Conservation (phyloP, 345 rosid species). For the Capsella bursapastoris region DNA sequence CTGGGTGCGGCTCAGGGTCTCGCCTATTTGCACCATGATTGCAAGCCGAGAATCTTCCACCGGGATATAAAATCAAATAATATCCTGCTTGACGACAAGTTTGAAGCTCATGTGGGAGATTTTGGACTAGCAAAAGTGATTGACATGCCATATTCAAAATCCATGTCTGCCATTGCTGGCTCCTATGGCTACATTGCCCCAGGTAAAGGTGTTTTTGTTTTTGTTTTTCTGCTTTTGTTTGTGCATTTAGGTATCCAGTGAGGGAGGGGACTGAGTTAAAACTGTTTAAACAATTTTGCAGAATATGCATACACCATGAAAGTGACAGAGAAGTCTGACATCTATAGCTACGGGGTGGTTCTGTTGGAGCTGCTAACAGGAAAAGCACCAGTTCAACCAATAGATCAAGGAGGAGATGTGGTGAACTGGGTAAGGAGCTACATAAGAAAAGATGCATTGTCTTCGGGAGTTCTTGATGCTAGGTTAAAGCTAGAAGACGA, state of each 20-base stretch:
- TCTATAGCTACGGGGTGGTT: constrained; percentile 93
- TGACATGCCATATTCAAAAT: constrained; percentile 87
- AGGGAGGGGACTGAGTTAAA: background rate
- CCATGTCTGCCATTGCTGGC: constrained; percentile 96
- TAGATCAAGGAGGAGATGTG: constrained; percentile 91
- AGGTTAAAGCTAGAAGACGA: constrained; percentile 62
- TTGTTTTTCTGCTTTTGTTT: background rate
- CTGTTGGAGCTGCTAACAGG: constrained; percentile 75
- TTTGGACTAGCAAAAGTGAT: constrained; percentile 90
- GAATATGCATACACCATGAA: constrained; percentile 98
- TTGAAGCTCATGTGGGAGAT: constrained; percentile 94
- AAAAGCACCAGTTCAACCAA: constrained; percentile 82
- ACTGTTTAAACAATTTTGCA: constrained; percentile 48
- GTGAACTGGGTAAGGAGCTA: constrained; percentile 77
- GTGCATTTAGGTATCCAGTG: background rate
- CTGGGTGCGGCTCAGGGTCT: constrained; percentile 58
- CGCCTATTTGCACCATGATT: constrained; percentile 86
- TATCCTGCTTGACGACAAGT: constrained; percentile 67
- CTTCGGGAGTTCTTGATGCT: constrained; percentile 64
- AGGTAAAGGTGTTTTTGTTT: constrained; percentile 14
- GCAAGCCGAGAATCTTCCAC: constrained; percentile 88
- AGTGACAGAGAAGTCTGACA: constrained; percentile 90
- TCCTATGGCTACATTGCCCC: constrained; percentile 99
- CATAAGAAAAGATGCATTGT: constrained; percentile 57
- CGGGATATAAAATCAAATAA: constrained; percentile 64